Evolutionary conservation across 2,329 filamentous ascomycete species (phyloP).

Genomic region (Sporothrix humicola): DNA sequence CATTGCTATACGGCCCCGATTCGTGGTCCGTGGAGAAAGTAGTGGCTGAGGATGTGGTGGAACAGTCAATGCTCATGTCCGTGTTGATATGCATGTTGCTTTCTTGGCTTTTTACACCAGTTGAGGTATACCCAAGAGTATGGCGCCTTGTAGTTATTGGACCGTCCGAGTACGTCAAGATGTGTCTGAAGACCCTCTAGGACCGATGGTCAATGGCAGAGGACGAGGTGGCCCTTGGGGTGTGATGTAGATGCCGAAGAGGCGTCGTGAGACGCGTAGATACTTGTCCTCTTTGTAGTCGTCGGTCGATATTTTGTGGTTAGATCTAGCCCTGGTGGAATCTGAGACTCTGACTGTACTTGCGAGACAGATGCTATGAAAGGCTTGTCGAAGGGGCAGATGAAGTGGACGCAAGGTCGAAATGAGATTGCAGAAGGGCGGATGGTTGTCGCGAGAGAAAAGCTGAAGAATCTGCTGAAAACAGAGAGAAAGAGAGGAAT

Average conservation of each 20-base stretch:
- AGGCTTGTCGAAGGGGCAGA: too few relatives aligned
- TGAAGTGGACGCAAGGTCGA: too few relatives aligned
- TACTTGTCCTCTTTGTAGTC: background rate
- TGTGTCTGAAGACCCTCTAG: background rate
- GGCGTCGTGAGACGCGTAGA: background rate
- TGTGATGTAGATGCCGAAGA: background rate
- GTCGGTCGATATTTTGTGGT: background rate
- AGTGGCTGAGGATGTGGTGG: constrained; percentile 4
- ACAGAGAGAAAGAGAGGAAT: background rate
- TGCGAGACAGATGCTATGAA: background rate
- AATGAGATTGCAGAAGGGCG: background rate
- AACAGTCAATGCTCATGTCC: background rate
- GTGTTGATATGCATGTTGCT: constrained; percentile 16
- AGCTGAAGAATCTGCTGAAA: background rate
- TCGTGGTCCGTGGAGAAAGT: background rate
- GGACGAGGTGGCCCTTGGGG: too few relatives aligned
- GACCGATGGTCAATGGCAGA: background rate
- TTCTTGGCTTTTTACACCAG: background rate
- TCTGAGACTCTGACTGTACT: background rate
- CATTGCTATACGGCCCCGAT: background rate
- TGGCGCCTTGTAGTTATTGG: background rate
- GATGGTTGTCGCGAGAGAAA: background rate
- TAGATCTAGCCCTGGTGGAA: background rate
- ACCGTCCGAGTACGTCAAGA: too few relatives aligned
- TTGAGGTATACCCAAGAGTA: too few relatives aligned